Percentiles rank a stretch among this genome's conserved stretches.
Conservation (phyloP, 805 yeast genomes). For the Maudiozyma serrabonitensis region DNA sequence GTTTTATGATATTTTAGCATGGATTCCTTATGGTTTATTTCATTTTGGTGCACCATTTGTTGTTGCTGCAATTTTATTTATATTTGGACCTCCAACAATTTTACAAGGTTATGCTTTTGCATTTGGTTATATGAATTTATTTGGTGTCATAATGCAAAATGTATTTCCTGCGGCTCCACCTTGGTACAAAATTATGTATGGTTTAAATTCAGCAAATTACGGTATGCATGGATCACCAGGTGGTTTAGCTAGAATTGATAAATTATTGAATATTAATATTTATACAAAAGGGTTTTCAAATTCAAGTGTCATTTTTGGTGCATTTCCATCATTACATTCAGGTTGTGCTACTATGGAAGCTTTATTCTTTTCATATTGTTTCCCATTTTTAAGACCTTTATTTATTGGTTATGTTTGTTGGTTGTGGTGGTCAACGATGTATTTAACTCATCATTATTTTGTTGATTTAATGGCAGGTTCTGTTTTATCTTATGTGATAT, state of each 20-base stretch:
- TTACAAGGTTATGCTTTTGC: slow-evolving; percentile 81
- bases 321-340: slow-evolving; percentile 78
- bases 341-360: slow-evolving; percentile 95
- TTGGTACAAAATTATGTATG: slow-evolving; percentile 83
- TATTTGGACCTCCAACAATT: slow-evolving; percentile 88
- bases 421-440: slow-evolving; percentile 99
- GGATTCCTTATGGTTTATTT: slow-evolving; percentile 89
- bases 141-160: slow-evolving; percentile 77
- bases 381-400: slow-evolving; percentile 57
- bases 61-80: slow-evolving; percentile 63
- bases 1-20: slow-evolving; percentile 72
- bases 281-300: slow-evolving; percentile 75
- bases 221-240: slow-evolving; percentile 92
- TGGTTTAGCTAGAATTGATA: slow-evolving; percentile 82
- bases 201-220: slow-evolving; percentile 83
- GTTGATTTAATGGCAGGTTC: slow-evolving; percentile 93
- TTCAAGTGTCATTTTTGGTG: slow-evolving; percentile 92
- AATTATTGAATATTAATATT: slow-evolving; percentile 65
- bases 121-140: slow-evolving; percentile 86
- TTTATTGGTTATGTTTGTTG: slow-evolving; percentile 76
- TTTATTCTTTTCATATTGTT: slow-evolving; percentile 70
- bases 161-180: slow-evolving; percentile 94
- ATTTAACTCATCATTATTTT: slow-evolving; percentile 92
- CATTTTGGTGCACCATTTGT: slow-evolving; percentile 90
- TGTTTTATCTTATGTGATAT: slow-evolving; percentile 60